Conservation (phyloP, 2,329 filamentous ascomycete genomes). For the Aspergillaceae sp. region DNA sequence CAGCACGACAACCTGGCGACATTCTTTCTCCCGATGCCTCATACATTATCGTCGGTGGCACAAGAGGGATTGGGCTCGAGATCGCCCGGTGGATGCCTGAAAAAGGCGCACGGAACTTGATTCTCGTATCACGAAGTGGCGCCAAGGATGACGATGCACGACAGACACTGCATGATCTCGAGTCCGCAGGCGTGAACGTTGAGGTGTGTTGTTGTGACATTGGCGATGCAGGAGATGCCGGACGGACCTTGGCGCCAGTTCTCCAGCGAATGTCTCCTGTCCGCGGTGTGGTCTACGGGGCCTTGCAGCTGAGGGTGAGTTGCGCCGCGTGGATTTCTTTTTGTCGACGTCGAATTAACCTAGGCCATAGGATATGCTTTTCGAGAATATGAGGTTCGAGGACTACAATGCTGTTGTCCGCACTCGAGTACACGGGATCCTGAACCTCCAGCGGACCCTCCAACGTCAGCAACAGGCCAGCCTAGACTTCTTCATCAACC, state of each 20-base stretch:
- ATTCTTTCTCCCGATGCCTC: conserved; percentile 13
- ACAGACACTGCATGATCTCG: conserved; percentile 10
- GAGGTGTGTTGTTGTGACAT: conserved; percentile 28
- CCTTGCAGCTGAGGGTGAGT: conserved; percentile 37
- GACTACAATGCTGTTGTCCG: conserved; percentile 13
- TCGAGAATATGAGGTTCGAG: conserved; percentile 22
- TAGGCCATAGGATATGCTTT: conserved; percentile 17
- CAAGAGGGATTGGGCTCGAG: conserved; percentile 49
- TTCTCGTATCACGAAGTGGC: conserved; percentile 45
- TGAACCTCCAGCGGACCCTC: conserved; percentile 23
- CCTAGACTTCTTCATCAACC: conserved; percentile 21
- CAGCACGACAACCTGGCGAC: conserved; percentile 27
- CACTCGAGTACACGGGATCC: conserved; percentile 14
- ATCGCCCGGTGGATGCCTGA: conserved; percentile 45
- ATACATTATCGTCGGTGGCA: conserved; percentile 50
- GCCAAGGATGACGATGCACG: conserved; percentile 13
- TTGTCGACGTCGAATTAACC: not conserved
- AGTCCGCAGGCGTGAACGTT: conserved; percentile 9
- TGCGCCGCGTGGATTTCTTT: too few species aligned
- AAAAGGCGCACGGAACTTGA: conserved; percentile 45
- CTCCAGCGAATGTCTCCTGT: conserved; percentile 25
- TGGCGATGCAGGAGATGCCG: conserved; percentile 5
- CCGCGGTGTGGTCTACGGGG: conserved; percentile 37
- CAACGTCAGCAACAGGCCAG: conserved; percentile 1
- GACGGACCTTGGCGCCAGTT: not conserved